phyloP scores from a whole-genome alignment of 1,284 basidiomycete genomes.

The Abortiporus biennis region DNA sequence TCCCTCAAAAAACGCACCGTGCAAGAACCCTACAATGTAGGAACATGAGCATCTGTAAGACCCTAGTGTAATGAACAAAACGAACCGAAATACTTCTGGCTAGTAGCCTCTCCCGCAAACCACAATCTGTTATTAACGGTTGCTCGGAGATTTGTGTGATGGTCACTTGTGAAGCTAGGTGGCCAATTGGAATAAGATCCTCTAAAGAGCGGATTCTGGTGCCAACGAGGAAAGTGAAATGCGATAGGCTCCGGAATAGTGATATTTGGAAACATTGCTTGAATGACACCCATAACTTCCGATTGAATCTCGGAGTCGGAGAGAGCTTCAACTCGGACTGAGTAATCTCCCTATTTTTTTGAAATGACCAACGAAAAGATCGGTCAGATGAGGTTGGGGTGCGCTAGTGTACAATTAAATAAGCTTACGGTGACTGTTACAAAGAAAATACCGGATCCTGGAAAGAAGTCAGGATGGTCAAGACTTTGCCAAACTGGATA shows the following conservation, averaged over 20 bases:
- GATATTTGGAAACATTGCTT: conserved; percentile 48
- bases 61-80: conserved; percentile 5
- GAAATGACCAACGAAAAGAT: not conserved
- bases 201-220: conserved; percentile 46
- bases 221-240: conserved; percentile 54
- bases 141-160: conserved; percentile 50
- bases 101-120: conserved; percentile 62
- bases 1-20: conserved; percentile 29
- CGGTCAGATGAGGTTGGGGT: not conserved
- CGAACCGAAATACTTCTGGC: conserved; percentile 48
- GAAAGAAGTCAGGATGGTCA: conserved; percentile 52
- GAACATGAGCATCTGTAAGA: conserved; percentile 18
- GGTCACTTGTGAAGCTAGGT: conserved; percentile 41
- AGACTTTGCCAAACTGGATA: conserved; percentile 68
- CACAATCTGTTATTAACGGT: conserved; percentile 44
- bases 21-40: conserved; percentile 26
- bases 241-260: conserved; percentile 44
- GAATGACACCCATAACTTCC: conserved; percentile 50
- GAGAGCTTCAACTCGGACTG: conserved; percentile 48
- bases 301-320: conserved; percentile 39
- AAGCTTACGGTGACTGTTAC: conserved; percentile 53
- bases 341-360: conserved; percentile 42
- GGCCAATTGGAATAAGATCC: conserved; percentile 72
- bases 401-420: too few species aligned
- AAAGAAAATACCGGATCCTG: conserved; percentile 55